Evolutionary conservation across 176 grass and related monocot genomes (phyloP), one percentile per base, ranked within the genome.

Genomic region (Eragrostis curvula): DNA sequence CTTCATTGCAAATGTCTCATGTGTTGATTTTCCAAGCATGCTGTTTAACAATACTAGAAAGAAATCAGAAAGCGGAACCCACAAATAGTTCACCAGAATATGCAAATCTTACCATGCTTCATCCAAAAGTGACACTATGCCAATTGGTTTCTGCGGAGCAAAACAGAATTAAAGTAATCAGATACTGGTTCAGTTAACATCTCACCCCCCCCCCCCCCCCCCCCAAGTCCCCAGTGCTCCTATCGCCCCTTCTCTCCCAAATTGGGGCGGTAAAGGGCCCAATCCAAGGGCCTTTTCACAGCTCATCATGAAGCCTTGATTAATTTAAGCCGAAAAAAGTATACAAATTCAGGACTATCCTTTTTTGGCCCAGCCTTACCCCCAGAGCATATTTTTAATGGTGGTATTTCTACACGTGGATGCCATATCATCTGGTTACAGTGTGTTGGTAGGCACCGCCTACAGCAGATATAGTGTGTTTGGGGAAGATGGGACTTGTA

Each of bases 101-200:
- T 53, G 78, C 53, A 80, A 28, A 81, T 73, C 49, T 88, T 91
- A 97, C 94, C 94, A 97, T 81, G 94, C 89, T 89, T 97, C 94
- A 88, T 97, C 94, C 85, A 97, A 85, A 63, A 97, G 91, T 46
- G 94, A 97, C 77, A 97, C 69, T 87, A 97, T 94, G 81, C 94
- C 94, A 81, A 97, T 94, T 53, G 94, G 94, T 88, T 90, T 97
- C 94, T 97, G 91, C 85, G 91, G 50, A 60, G 77, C 69, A 83
- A 83, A 88, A 74, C 56, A 78, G 41, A 21, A 87, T 20, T 30
- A 47, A 6, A 18, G 82, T 46, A 66, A 75, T 62, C 16, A 81
- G 71, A 56, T 48, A 66, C 9, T 39, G 28, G 12, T 62, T 45
- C 17, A 77, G 51, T 40, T 59, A 12, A 12, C 9, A 60, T 20